Base-by-base conservation (phyloP, 2,329 filamentous ascomycete species). In the Verticillium alfalfae region DNA sequence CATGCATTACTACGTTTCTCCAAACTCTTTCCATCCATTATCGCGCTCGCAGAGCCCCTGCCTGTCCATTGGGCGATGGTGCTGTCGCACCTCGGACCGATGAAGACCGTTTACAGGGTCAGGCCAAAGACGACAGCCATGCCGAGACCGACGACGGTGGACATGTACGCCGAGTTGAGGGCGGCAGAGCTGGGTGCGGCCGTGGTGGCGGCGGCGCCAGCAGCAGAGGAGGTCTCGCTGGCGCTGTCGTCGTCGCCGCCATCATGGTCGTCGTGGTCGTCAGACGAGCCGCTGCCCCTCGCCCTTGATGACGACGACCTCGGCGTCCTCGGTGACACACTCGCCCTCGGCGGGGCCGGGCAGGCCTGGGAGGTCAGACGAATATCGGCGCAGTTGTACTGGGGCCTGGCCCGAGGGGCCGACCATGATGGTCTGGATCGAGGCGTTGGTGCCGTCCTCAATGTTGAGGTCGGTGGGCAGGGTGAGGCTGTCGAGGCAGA, bases 351-450 rank as follows among this genome's bases (percentile, higher is more conserved):
- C 70, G 16, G 82, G 77, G 9, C 76, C 71, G 18, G 18, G 80
- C 76, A 5, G 84, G 84, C 79, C 12, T 77, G 76, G 59, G 77
- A 76, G 37, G 80, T 82, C 76, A 93, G 88, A 34, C 84, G 87
- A 66, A 93, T 84, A 68, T 93, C 90, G 70, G 89, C 88, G 73
- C 90, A 93, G 74, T 88, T 90, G 75, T 92, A 93, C 37, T 93
- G 76, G 76, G 16, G 88, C 86, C 45, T 79, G 81, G 22, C 79
- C 82, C 4, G 76, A 78, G 26, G 83, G 78, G 34, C 85, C 86
- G 56, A 86, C 78, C 4, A 86, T 88, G 39, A 92, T 81, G 59
- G 93, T 85, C 76, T 92, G 90, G 61, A 93, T 77, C 37, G 85
- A 88, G 15, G 83, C 89, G 57, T 84, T 79, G 66, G 83, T 81